Base-by-base conservation (phyloP, 1,284 basidiomycete species). In the Irpex sp. region DNA sequence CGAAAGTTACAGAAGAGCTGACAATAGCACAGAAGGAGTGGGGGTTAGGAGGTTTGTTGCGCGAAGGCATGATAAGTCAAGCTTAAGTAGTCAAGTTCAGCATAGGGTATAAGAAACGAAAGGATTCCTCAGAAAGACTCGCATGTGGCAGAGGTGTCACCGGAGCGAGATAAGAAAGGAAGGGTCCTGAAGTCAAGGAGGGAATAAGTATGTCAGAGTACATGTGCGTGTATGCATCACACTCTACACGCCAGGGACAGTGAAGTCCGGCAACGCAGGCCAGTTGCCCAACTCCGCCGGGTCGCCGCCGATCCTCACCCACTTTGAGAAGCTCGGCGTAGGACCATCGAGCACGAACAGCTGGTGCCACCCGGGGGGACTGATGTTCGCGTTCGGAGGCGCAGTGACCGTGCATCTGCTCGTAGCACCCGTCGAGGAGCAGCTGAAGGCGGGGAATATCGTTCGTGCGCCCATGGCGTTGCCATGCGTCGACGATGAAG, bases 291-390 rank as follows among this genome's bases (percentile, higher is more conserved):
- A 73, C 57, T 77, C 17, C 0, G 78, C 81, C 0, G 89, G 90
- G 73, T 91, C 89, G 1, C 89, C 89, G 26, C 89, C 89, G 64
- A 92, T 89, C 17, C 89, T 84, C 15, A 92, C 83, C 86, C 88
- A 92, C 11, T 80, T 74, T 15, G 87, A 86, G 67, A 85, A 81
- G 17, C 89, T 91, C 5, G 89, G 89, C 2, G 88, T 92, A 13
- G 88, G 85, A 0, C 89, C 89, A 62, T 91, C 89, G 37, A 92
- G 77, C 55, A 92, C 77, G 72, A 89, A 91, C 13, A 91, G 71
- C 70, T 87, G 85, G 66, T 84, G 82, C 90, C 89, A 92, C n/a
- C 88, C 89, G 0, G 91, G 89, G 7, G 90, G 90, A 17, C 86
- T 85, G 31, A 92, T 77, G 65, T 78, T 76, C n/a, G 81, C 75